Evolutionary conservation across 2,329 filamentous ascomycete genomes (phyloP), one percentile per base, ranked within the genome.

Genomic region (Zelopaecilomyces penicillatus): DNA sequence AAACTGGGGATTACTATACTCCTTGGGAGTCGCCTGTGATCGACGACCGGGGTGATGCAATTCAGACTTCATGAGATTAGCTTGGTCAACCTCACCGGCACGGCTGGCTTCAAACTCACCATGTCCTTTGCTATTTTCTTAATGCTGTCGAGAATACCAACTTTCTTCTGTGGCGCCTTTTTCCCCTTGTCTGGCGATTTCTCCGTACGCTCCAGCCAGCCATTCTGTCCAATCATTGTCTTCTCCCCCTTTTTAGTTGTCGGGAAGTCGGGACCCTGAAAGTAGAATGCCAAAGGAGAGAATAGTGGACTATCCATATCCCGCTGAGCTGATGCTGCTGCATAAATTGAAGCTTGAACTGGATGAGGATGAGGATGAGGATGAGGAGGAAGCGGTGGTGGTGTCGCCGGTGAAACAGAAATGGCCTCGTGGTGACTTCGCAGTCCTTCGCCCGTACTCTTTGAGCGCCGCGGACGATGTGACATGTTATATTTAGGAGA

Each of bases 51-150:
- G 53, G 46, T 66, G 50, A 36, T 64, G 56, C 4, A 66, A 45
- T 5, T 75, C 70, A 3, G 67, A 58, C 62, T 58, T 50, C 51
- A 38, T 28, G 5, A 19, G 8, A 45, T 58, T 36, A 54, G 52
- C 50, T 41, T 9, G 30, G 26, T 19, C n/a, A 11, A 5, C 29
- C 26, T 27, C 4, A 7, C 26, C 11, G 34, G 31, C 3, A 19
- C 19, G 32, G 33, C 4, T 8, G 4, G 5, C 19, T 9, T 19
- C 19, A 19, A 2, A 54, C 71, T 45, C 61, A 77, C 75, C 57
- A 80, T 63, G 30, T 73, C 75, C 42, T 71, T 76, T 9, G 75
- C 75, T 49, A 73, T 74, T 52, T 74, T 75, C 51, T 69, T 69
- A 48, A 77, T 62, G 39, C 63, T 65, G 45, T 71, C 66, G 3